Evolutionary conservation across 179 eudicot genomes (phyloP).

Genomic region (Amaranthus tricolor): DNA sequence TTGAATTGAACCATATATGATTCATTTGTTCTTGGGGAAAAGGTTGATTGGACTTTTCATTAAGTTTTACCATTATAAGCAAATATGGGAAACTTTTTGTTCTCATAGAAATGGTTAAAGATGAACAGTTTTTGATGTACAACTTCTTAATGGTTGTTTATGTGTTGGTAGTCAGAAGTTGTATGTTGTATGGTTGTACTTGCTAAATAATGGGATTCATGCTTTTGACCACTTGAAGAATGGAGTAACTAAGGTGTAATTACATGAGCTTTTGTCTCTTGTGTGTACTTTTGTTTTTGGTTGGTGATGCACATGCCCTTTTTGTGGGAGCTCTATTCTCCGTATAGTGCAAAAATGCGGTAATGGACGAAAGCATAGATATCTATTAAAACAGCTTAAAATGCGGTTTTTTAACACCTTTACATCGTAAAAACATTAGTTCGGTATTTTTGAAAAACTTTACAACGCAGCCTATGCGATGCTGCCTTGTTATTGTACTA

Average conservation of each 20-base stretch:
- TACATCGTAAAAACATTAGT: too few species aligned
- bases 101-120: background rate
- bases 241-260: slow-evolving; percentile 6
- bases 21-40: slow-evolving; percentile 6
- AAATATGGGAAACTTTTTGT: background rate
- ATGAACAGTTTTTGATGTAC: background rate
- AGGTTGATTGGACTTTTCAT: slow-evolving; percentile 17
- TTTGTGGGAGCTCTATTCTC: background rate
- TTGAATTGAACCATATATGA: background rate
- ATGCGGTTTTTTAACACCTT: too few species aligned
- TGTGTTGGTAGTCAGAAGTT: slow-evolving; percentile 7
- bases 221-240: slow-evolving; percentile 24
- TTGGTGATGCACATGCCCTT: slow-evolving; percentile 8
- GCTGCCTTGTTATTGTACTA: too few species aligned
- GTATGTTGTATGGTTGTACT: background rate
- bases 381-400: too few species aligned
- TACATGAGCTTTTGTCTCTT: background rate
- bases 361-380: too few species aligned
- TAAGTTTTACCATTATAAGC: background rate
- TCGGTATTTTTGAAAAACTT: too few species aligned
- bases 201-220: slow-evolving; percentile 16
- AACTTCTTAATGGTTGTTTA: slow-evolving; percentile 12
- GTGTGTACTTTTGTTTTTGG: background rate
- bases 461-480: too few species aligned
- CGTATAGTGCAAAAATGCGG: too few species aligned